Percentiles rank a stretch among this genome's conserved stretches.
phyloP scores from a whole-genome alignment of 805 yeast genomes.

The Ogataea angusta region DNA sequence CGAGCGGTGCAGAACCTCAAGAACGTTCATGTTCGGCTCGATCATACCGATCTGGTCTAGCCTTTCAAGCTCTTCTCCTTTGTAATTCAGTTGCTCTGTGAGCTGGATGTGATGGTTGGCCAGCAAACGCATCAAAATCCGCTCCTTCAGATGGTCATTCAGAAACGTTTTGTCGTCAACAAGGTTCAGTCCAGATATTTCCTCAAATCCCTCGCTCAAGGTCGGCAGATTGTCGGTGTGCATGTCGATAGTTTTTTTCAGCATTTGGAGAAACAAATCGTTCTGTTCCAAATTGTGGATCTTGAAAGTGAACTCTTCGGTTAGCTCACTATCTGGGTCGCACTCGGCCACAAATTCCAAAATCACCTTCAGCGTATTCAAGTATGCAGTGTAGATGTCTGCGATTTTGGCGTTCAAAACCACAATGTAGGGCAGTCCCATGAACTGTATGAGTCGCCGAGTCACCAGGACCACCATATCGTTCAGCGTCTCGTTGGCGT shows the following conservation, averaged over 20 bases:
- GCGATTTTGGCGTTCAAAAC: constrained; percentile 85
- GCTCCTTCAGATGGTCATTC: constrained; percentile 72
- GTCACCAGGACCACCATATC: constrained; percentile 62
- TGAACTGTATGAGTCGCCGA: constrained; percentile 63
- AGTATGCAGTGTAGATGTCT: constrained; percentile 68
- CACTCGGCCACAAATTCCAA: constrained; percentile 34
- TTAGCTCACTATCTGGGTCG: constrained; percentile 8
- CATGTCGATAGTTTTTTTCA: constrained; percentile 60
- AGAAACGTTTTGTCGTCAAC: constrained; percentile 44
- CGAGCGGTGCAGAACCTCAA: constrained; percentile 59
- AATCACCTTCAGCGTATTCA: constrained; percentile 60
- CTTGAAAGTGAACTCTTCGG: constrained; percentile 30
- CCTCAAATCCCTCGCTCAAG: constrained; percentile 74
- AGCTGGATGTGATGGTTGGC: constrained; percentile 82
- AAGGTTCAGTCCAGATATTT: constrained; percentile 41
- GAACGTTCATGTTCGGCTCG: constrained; percentile 62
- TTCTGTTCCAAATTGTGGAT: constrained; percentile 50
- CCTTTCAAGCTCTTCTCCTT: constrained; percentile 34
- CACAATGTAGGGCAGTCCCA: constrained; percentile 77
- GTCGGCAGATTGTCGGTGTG: constrained; percentile 85
- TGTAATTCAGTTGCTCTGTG: constrained; percentile 40
- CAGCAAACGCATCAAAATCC: constrained; percentile 81
- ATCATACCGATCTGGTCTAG: constrained; percentile 58
- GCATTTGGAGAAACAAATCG: constrained; percentile 45
- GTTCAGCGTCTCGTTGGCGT: constrained; percentile 56